Conservation (phyloP, 2,329 filamentous ascomycete genomes). For the Cercospora janseana region DNA sequence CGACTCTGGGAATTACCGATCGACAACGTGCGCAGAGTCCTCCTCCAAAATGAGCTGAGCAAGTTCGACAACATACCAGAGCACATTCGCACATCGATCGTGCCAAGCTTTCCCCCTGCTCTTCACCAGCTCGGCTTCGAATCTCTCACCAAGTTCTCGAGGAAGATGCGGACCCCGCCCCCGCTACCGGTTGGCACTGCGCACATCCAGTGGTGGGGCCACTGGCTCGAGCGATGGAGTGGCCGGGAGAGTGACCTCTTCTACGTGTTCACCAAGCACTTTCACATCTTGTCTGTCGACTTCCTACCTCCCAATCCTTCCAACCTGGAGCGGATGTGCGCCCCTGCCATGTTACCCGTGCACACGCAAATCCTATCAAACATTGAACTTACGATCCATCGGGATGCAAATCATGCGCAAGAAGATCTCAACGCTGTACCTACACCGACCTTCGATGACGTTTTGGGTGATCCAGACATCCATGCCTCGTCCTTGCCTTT, state of each 20-base stretch:
- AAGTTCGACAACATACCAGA: constrained; percentile 51
- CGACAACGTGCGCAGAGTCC: constrained; percentile 67
- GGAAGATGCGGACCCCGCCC: constrained; percentile 62
- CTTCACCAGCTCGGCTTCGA: constrained; percentile 61
- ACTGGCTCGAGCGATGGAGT: constrained; percentile 82
- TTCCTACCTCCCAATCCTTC: constrained; percentile 49
- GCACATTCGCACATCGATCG: constrained; percentile 59
- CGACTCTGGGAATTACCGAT: constrained; percentile 74
- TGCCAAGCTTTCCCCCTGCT: constrained; percentile 66
- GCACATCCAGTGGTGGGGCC: constrained; percentile 78
- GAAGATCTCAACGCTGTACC: constrained; percentile 41
- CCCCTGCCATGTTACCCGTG: constrained; percentile 75
- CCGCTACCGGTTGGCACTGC: constrained; percentile 66
- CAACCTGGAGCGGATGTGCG: constrained; percentile 58
- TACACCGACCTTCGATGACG: constrained; percentile 64
- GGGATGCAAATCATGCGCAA: constrained; percentile 56
- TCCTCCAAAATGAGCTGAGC: constrained; percentile 64
- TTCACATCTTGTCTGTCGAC: constrained; percentile 73
- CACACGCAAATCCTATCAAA: constrained; percentile 78
- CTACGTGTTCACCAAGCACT: constrained; percentile 88
- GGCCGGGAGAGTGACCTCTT: constrained; percentile 86
- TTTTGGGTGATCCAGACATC: constrained; percentile 65
- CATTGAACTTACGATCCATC: constrained; percentile 79
- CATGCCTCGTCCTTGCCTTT: constrained; percentile 61
- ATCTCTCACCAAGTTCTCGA: constrained; percentile 60